Evolutionary conservation across 148 eudicot species (phyloP).

Genomic region (Persicaria maculosa): DNA sequence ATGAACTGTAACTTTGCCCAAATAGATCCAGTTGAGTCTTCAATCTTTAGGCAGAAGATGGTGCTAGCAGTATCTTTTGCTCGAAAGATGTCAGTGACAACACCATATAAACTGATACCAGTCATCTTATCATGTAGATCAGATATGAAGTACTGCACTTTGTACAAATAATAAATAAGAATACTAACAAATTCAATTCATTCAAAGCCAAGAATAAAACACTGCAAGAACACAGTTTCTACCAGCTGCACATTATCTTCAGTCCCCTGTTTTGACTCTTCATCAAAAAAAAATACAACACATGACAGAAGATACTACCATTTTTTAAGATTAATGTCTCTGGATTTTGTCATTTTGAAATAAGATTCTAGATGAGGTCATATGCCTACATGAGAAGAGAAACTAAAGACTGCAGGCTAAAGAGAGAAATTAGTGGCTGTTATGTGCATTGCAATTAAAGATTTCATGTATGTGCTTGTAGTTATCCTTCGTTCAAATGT

Average conservation of each 20-base stretch:
- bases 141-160: slow-evolving; percentile 63
- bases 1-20: slow-evolving; percentile 66
- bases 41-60: slow-evolving; percentile 46
- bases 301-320: background rate
- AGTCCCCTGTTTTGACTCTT: background rate
- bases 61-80: slow-evolving; percentile 30
- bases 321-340: no score
- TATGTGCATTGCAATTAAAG: background rate
- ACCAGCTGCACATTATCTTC: background rate
- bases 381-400: background rate
- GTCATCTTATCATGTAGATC: slow-evolving; percentile 95
- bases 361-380: background rate
- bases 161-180: slow-evolving; percentile 30
- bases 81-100: slow-evolving; percentile 45
- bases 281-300: background rate
- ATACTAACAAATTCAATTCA: background rate
- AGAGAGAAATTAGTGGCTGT: background rate
- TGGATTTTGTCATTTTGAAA: no score
- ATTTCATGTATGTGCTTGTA: background rate
- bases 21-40: slow-evolving; percentile 72
- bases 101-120: slow-evolving; percentile 77
- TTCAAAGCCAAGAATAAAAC: background rate
- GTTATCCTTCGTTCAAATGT: background rate
- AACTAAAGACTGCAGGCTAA: background rate
- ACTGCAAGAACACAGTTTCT: background rate